These are phyloP conservation scores for Brassica napus DNA, from an alignment of 345 rosid genomes.

Conservation along the genomic window Da-Ae NC_063443.1:17006001-17006500, in stretches of 20 bases:
- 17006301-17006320: neutral
- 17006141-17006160: neutral
- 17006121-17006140: neutral
- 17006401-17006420: neutral
- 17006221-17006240: neutral
- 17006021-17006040: constrained; percentile 41
- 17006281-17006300: neutral
- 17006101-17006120: constrained; percentile 42
- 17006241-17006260: neutral
- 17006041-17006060: constrained; percentile 31
- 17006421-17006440: neutral
- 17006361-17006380: neutral
- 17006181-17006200: neutral
- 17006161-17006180: neutral
- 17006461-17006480: too few species aligned
- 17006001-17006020: constrained; percentile 37
- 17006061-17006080: constrained; percentile 37
- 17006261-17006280: neutral
- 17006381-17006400: neutral
- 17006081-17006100: constrained; percentile 53
- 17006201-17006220: neutral
- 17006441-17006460: too few species aligned
- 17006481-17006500: too few species aligned
- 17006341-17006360: neutral
- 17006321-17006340: neutral